These are phyloP conservation scores for Ceratocystis harringtonii DNA, from an alignment of 2,329 filamentous ascomycete species.

Conservation along the genomic window DNA sequence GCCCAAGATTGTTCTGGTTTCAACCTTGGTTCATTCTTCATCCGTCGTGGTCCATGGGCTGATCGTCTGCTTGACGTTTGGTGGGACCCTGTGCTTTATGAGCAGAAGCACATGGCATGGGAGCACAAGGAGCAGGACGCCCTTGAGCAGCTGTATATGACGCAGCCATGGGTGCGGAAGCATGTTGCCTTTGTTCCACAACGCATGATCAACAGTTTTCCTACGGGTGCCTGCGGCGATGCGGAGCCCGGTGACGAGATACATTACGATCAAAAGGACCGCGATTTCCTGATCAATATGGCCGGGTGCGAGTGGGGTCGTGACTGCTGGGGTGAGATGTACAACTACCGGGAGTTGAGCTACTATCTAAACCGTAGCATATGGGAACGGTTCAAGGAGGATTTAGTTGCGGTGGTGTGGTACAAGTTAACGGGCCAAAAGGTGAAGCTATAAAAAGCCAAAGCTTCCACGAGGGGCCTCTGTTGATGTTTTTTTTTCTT, in stretches of 20 bases:
- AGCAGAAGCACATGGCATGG: conserved; percentile 98
- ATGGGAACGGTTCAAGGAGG: conserved; percentile 66
- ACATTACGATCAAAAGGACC: conserved; percentile 73
- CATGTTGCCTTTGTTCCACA: conserved; percentile 82
- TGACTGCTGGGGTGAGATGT: conserved; percentile 97
- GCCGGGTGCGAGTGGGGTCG: conserved; percentile 93
- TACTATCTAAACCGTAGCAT: conserved; percentile 71
- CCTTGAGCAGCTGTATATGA: conserved; percentile 77
- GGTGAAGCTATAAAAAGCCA: conserved; percentile 35
- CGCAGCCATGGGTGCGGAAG: conserved; percentile 83
- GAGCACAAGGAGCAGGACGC: conserved; percentile 98
- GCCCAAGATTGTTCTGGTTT: conserved; percentile 93
- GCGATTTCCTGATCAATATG: conserved; percentile 96
- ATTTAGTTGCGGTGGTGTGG: conserved; percentile 45
- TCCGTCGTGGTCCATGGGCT: conserved; percentile 73
- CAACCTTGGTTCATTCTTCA: conserved; percentile 91
- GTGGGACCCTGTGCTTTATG: conserved; percentile 97
- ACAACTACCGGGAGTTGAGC: conserved; percentile 81
- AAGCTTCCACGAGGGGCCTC: neutral
- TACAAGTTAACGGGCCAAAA: conserved; percentile 47
- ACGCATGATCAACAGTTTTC: conserved; percentile 88
- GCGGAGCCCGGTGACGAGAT: conserved; percentile 54
- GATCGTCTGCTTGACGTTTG: conserved; percentile 86
- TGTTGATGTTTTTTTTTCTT: conserved; percentile 2
- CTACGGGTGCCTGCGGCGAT: conserved; percentile 72